Evolutionary conservation across 2,329 filamentous ascomycete genomes (phyloP).

Genomic region (Penicillium sp.): DNA sequence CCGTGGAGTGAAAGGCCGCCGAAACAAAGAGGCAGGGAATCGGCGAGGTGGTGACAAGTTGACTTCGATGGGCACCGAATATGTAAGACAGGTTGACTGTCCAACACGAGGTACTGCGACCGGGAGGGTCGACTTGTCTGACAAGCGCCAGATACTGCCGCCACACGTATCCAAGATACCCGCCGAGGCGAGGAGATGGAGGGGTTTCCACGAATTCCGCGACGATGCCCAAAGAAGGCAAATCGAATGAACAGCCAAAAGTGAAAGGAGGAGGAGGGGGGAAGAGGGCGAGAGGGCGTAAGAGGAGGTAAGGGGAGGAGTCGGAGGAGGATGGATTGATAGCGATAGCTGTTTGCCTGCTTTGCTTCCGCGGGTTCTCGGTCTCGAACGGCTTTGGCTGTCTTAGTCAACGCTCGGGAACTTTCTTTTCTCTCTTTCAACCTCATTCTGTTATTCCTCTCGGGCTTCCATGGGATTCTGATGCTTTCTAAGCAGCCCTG

Average conservation of each 20-base stretch:
- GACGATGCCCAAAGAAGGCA: constrained; percentile 3
- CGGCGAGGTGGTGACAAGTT: background rate
- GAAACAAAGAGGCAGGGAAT: constrained; percentile 15
- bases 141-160: constrained; percentile 18
- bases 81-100: constrained; percentile 11
- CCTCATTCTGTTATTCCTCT: background rate
- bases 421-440: background rate
- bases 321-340: constrained; percentile 11
- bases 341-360: constrained; percentile 30
- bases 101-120: constrained; percentile 15
- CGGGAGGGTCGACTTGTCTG: constrained; percentile 19
- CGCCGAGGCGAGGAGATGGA: constrained; percentile 14
- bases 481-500: background rate
- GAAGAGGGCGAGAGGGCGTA: constrained; percentile 8
- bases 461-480: background rate
- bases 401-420: constrained; percentile 12
- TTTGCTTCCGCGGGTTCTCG: constrained; percentile 18
- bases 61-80: constrained; percentile 1
- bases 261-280: constrained; percentile 7
- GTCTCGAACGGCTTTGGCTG: background rate
- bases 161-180: constrained; percentile 22
- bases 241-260: constrained; percentile 1
- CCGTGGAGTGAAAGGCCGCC: constrained; percentile 1
- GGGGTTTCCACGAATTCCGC: background rate
- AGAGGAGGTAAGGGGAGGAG: constrained; percentile 11